Evolutionary conservation across 148 eudicot species (phyloP), one percentile per base, ranked within the genome.

Genomic region (Rhododendron ferrugineum): DNA sequence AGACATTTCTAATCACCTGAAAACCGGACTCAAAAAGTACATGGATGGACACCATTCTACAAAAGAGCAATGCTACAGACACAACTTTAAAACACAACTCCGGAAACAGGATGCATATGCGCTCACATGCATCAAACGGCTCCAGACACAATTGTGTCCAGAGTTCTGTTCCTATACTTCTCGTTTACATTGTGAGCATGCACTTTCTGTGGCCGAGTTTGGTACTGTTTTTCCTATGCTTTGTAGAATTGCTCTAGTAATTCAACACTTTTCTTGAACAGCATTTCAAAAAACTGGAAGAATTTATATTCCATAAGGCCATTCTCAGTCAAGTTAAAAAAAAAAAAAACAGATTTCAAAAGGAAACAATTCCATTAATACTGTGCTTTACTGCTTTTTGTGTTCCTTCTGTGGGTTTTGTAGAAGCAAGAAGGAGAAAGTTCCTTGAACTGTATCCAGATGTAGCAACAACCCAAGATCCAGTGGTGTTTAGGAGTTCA

Each of bases 371-470:
- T 9, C 62, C 28, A 11, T 40, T 6, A 22, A 50, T 22, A 54
- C 26, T 40, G 15, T 75, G 28, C n/a, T 54, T 37, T 54, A 23
- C 22, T 75, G 28, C n/a, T 54, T 56, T 54, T 13, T 34, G 15
- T 11, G 56, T 11, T 56, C 5, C 8, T 14, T 36, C 22, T 56
- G 60, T 47, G 42, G 54, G 32, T 30, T 14, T 84, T 86, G 47
- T 37, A 86, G 88, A 86, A 83, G 88, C 83, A 60, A 86, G 85
- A 22, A 60, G 88, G 79, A 86, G 88, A 66, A 86, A 86, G 56
- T 86, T 83, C 52, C 52, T 77, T 58, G 88, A 86, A 68, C 3
- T 46, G 14, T 16, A 83, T 36, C 88, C 88, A 36, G 82, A 78
- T 34, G 70, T 68, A 18, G 56, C 88, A 77, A 83, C 82, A 34